Conservation (phyloP, 2,329 filamentous ascomycete species). For the Fragosphaeria purpurea region DNA sequence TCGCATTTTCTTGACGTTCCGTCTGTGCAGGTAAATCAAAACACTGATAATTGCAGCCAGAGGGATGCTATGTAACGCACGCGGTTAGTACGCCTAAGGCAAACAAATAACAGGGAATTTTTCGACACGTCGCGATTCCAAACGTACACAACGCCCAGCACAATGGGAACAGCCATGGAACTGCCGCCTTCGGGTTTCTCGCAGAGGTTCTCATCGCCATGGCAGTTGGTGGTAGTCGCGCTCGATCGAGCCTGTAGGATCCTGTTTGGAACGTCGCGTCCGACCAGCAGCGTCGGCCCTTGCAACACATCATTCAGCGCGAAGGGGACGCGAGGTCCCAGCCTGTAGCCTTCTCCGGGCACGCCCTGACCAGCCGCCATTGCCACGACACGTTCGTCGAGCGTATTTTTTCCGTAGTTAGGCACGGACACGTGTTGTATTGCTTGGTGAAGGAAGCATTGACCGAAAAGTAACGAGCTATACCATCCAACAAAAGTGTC, state of each 20-base stretch:
- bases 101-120: not conserved
- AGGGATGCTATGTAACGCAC: conserved; percentile 53
- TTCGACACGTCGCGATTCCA: not conserved
- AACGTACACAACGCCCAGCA: conserved; percentile 61
- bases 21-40: conserved; percentile 67
- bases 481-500: too few species aligned
- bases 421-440: too few species aligned
- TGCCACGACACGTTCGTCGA: not conserved
- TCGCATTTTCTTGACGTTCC: conserved; percentile 60
- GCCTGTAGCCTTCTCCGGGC: conserved; percentile 13
- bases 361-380: conserved; percentile 12
- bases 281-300: conserved; percentile 14
- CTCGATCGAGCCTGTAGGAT: conserved; percentile 12
- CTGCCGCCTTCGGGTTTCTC: conserved; percentile 48
- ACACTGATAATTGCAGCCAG: conserved; percentile 55
- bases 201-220: conserved; percentile 33
- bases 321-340: conserved; percentile 18
- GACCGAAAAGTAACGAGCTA: too few species aligned
- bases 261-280: conserved; percentile 10
- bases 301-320: not conserved
- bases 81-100: conserved; percentile 10
- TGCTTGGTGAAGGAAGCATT: too few species aligned
- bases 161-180: conserved; percentile 55
- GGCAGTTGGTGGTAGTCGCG: conserved; percentile 14
- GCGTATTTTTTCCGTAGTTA: not conserved